Evolutionary conservation across 768 basidiomycete genomes (phyloP).

Genomic region (Lactifluus rugatus): DNA sequence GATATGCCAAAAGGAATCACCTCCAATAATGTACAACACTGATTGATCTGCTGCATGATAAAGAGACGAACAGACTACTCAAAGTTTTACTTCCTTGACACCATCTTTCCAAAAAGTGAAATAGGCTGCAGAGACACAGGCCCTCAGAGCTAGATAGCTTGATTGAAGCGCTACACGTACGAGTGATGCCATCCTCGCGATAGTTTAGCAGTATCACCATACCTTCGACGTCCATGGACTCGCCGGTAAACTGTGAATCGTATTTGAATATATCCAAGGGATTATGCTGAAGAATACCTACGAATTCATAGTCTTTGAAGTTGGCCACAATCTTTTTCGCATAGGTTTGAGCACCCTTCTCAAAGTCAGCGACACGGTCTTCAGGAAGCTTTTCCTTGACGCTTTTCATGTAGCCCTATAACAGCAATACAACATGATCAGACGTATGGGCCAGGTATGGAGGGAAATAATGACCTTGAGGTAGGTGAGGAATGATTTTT

Average conservation of each 20-base stretch:
- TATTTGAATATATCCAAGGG: neutral
- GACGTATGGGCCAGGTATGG: constrained; percentile 1
- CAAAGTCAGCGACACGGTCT: constrained; percentile 63
- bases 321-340: constrained; percentile 85
- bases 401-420: constrained; percentile 86
- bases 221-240: constrained; percentile 76
- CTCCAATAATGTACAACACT: constrained; percentile 10
- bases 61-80: constrained; percentile 20
- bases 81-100: constrained; percentile 70
- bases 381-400: constrained; percentile 59
- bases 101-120: constrained; percentile 97
- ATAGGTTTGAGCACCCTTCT: constrained; percentile 64
- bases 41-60: constrained; percentile 11
- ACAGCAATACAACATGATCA: constrained; percentile 1
- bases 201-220: constrained; percentile 95
- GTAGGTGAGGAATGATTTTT: constrained; percentile 73
- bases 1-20: neutral
- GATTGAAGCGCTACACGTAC: constrained; percentile 35
- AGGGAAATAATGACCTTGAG: constrained; percentile 52
- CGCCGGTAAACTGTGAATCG: constrained; percentile 51
- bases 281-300: constrained; percentile 29
- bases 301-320: constrained; percentile 94
- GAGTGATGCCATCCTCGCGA: constrained; percentile 76
- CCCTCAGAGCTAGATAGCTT: neutral
- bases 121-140: constrained; percentile 45